Conservation (phyloP, 768 basidiomycete species). For the Amanita molliuscula region DNA sequence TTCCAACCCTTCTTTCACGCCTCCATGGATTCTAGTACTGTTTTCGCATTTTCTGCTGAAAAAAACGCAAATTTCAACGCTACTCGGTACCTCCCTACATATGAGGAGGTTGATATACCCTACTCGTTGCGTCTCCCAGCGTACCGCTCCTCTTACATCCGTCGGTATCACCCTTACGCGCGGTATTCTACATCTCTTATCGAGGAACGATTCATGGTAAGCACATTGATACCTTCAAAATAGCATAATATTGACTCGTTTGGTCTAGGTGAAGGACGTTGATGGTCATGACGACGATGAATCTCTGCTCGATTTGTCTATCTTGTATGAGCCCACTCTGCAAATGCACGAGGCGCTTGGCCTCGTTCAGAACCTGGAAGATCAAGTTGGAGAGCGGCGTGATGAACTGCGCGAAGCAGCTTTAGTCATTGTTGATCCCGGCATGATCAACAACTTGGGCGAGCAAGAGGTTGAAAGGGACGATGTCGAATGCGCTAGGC, state of each 20-base stretch:
- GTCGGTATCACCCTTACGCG: not conserved
- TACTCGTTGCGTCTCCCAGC: not conserved
- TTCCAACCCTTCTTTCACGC: not conserved
- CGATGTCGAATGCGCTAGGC: not conserved
- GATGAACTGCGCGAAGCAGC: not conserved
- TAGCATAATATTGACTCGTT: not conserved
- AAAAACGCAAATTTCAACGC: not conserved
- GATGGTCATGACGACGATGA: not conserved
- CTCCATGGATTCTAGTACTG: not conserved
- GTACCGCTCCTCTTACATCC: not conserved
- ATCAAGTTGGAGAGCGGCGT: not conserved
- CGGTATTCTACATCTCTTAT: not conserved
- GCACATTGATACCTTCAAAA: not conserved
- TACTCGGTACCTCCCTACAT: not conserved
- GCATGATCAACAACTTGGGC: not conserved
- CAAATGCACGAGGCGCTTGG: not conserved
- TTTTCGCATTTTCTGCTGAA: not conserved
- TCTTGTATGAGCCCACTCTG: not conserved
- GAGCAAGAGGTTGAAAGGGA: not conserved
- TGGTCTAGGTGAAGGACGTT: not conserved
- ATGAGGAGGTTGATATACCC: not conserved
- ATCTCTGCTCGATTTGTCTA: not conserved
- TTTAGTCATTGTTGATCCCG: not conserved
- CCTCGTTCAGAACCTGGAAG: not conserved
- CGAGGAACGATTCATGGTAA: not conserved